These are phyloP conservation scores for Diplotaxis tenuifolia DNA, from an alignment of 345 rosid species.

Conservation along the genomic window DNA sequence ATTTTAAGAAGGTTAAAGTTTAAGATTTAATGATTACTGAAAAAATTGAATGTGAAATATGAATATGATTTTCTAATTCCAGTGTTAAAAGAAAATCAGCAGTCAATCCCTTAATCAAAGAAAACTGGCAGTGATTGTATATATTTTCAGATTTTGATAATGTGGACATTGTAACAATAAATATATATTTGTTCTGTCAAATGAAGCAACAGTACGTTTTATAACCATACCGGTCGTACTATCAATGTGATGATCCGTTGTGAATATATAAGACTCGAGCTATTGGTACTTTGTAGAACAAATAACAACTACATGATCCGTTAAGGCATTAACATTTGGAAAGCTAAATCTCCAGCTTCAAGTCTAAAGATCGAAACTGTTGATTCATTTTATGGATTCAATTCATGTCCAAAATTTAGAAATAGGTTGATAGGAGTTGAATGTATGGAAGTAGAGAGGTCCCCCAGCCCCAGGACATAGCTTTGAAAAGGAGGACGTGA, in stretches of 20 bases:
- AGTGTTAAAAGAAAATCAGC: neutral
- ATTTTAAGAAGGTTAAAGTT: neutral
- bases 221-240: neutral
- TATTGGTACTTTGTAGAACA: neutral
- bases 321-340: neutral
- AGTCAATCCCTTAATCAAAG: neutral
- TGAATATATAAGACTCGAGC: neutral
- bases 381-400: neutral
- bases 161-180: neutral
- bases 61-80: neutral
- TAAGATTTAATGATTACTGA: neutral
- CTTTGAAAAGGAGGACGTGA: constrained; percentile 37
- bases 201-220: neutral
- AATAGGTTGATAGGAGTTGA: constrained; percentile 5
- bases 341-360: neutral
- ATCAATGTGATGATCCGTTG: neutral
- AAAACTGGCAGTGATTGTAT: neutral
- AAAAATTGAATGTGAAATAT: neutral
- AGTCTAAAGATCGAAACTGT: neutral
- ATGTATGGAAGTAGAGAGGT: constrained; percentile 31
- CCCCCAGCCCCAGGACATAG: constrained; percentile 34
- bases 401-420: neutral
- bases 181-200: neutral
- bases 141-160: neutral
- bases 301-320: neutral